phyloP scores from a whole-genome alignment of 306 rosid species.

The Glycine soja region DNA sequence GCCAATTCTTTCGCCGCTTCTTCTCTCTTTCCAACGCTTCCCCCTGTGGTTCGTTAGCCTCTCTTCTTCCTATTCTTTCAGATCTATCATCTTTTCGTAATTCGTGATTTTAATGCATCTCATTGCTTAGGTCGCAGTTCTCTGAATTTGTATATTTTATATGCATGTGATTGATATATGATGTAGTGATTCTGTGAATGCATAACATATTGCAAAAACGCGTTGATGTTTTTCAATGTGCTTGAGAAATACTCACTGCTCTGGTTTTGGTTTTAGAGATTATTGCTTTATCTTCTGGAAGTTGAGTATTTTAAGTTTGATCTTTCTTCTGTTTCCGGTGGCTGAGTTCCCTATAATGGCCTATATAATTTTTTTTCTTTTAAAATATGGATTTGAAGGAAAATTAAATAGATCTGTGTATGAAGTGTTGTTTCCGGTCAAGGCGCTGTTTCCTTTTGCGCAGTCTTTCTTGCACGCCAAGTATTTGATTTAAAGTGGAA shows the following conservation, averaged over 20 bases:
- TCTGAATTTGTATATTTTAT: too few relatives aligned
- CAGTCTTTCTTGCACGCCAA: neutral
- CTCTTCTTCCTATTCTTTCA: constrained; percentile 1
- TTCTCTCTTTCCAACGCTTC: neutral
- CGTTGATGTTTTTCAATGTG: too few relatives aligned
- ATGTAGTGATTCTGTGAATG: too few relatives aligned
- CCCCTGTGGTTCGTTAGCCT: neutral
- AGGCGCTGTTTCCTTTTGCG: neutral
- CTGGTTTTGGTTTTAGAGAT: too few relatives aligned
- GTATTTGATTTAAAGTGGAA: neutral
- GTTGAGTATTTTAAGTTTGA: neutral
- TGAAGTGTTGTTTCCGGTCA: constrained; percentile 16
- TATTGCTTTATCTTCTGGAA: neutral
- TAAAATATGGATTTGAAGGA: neutral
- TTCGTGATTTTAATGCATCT: neutral
- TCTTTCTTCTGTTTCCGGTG: neutral
- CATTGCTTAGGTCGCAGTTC: neutral
- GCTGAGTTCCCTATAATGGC: neutral
- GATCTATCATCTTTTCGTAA: constrained; percentile 11
- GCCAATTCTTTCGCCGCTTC: constrained; percentile 20
- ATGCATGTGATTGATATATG: too few relatives aligned
- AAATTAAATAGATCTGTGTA: constrained; percentile 25
- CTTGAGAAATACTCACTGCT: too few relatives aligned
- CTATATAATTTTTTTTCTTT: neutral
- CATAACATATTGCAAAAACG: too few relatives aligned